Evolutionary conservation across 2,329 filamentous ascomycete species (phyloP).

Genomic region (Cyphellophora europaea): DNA sequence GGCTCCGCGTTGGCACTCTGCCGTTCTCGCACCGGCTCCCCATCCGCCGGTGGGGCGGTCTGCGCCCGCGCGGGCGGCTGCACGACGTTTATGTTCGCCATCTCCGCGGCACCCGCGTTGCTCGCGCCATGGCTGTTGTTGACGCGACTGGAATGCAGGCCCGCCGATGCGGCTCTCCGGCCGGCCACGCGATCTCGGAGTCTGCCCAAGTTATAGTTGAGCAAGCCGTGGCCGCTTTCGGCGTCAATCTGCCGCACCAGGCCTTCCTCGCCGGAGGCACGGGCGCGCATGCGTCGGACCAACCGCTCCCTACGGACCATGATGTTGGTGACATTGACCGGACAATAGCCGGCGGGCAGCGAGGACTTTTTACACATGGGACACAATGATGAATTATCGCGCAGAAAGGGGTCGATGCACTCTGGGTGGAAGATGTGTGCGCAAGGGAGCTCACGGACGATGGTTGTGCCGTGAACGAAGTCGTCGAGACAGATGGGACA

Average conservation of each 20-base stretch:
- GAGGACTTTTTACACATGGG: slow-evolving; percentile 83
- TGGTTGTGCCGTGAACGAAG: slow-evolving; percentile 59
- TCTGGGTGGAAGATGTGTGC: slow-evolving; percentile 88
- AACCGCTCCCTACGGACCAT: slow-evolving; percentile 78
- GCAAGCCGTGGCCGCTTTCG: not conserved
- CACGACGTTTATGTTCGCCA: not conserved
- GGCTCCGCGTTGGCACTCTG: slow-evolving; percentile 4
- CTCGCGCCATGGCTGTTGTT: not conserved
- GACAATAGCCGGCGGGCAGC: slow-evolving; percentile 59
- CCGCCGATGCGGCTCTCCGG: not conserved
- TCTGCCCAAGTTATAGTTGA: not conserved
- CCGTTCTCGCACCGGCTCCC: slow-evolving; percentile 4
- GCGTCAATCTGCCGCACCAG: too few relatives aligned
- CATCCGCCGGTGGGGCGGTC: not conserved
- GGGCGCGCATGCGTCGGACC: slow-evolving; percentile 34
- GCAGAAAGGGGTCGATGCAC: slow-evolving; percentile 81
- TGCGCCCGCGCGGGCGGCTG: not conserved
- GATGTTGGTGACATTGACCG: slow-evolving; percentile 62
- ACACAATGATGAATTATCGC: slow-evolving; percentile 72
- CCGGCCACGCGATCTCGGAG: slow-evolving; percentile 1
- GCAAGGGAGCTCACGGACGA: slow-evolving; percentile 78
- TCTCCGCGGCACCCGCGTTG: not conserved
- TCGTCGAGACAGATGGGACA: slow-evolving; percentile 88
- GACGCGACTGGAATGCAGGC: not conserved
- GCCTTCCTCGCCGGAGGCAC: not conserved